Evolutionary conservation across 768 basidiomycete genomes (phyloP), one percentile per base, ranked within the genome.

Genomic region (Podaxis sp.): DNA sequence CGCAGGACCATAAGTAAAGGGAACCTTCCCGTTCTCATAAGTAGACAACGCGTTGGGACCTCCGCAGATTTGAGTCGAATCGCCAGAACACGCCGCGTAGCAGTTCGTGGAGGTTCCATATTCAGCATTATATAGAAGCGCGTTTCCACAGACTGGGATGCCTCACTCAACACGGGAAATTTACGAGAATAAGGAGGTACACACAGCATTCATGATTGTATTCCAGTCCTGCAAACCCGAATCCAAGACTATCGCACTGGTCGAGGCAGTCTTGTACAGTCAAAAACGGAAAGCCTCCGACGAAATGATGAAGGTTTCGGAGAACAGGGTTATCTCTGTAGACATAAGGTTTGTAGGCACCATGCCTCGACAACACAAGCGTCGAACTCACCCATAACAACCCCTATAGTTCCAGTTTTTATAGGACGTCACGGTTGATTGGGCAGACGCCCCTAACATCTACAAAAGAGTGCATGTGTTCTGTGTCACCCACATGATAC

Each of bases 181-280:
- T 20, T 52, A 17, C 17, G 26, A 41, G 30, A 11, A 24, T 49
- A 40, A 48, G 8, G 36, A 59, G 36, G 36, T 17, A 66, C 70
- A 20, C 20, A 69, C 70, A 69, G 30, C 70, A 71, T 64, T 71
- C 68, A 12, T 55, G 52, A 1, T 66, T 68, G 44, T 63, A 70
- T 30, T 70, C 69, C 15, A 70, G 46, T 4, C 68, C 69, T 15
- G 56, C 69, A 13, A 70, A 64, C 4, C 57, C 44, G 40, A 60
- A 70, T 28, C 65, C 66, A 13, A 36, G 38, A 26, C 61, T 58
- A 33, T 37, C 51, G 53, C 69, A 70, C 5, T 58, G 15, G 56
- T 66, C 68, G 40, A 70, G 61, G 44, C 69, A 70, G 33, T 44
- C 64, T 41, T 67, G 62, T 33, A 70, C 68, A 2, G 66, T 69